Evolutionary conservation across 2,329 filamentous ascomycete genomes (phyloP).

Genomic region (Xylaria sp.): DNA sequence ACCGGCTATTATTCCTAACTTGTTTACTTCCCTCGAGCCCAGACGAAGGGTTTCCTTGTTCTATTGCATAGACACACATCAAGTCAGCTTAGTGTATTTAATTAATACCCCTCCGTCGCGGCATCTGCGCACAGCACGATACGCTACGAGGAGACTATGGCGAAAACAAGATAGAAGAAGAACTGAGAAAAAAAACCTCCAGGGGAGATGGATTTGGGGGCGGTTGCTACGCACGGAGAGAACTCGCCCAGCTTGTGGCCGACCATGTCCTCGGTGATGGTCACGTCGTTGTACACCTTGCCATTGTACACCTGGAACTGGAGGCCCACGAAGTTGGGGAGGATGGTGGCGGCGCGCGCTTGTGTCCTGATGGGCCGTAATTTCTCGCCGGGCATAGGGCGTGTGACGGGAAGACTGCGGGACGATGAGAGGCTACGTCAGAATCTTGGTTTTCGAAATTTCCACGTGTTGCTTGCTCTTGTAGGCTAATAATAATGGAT

Average conservation of each 20-base stretch:
- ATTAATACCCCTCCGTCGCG: too few relatives aligned
- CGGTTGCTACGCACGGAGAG: constrained; percentile 71
- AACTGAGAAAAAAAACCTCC: too few relatives aligned
- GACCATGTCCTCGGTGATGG: constrained; percentile 94
- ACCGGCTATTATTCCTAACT: background rate
- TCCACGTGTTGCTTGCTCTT: background rate
- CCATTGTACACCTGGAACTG: constrained; percentile 93
- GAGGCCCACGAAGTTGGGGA: constrained; percentile 91
- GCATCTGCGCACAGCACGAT: background rate
- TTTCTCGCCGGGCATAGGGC: constrained; percentile 68
- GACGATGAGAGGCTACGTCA: constrained; percentile 6
- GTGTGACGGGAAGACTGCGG: constrained; percentile 70
- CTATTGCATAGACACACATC: constrained; percentile 49
- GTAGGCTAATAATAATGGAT: background rate
- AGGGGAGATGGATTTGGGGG: background rate
- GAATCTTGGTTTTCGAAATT: constrained; percentile 14
- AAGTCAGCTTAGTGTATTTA: constrained; percentile 14
- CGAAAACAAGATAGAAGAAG: background rate
- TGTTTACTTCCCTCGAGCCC: constrained; percentile 52
- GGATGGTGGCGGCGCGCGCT: constrained; percentile 86
- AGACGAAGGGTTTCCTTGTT: constrained; percentile 68
- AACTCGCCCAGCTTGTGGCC: constrained; percentile 96
- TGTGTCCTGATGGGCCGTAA: constrained; percentile 83
- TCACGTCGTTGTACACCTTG: constrained; percentile 83
- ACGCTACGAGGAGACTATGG: background rate